A percentile compares a stretch with the other conserved stretches of the same genome.
Conservation (phyloP, 2,329 filamentous ascomycete genomes). For the Alternaria sp. region DNA sequence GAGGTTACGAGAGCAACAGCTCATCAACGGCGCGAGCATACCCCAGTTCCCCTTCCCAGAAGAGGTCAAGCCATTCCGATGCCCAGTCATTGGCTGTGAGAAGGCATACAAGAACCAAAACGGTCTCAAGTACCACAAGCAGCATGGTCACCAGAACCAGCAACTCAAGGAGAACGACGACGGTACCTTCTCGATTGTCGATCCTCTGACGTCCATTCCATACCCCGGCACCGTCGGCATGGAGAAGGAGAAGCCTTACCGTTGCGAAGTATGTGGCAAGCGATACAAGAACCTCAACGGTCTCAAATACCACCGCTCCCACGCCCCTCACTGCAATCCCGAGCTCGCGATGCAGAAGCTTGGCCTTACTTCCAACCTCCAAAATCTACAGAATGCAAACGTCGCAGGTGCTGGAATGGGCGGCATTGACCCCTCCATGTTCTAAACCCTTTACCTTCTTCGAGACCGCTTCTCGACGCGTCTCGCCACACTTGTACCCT, state of each 20-base stretch:
- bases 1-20: conserved; percentile 69
- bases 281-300: conserved; percentile 99
- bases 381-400: conserved; percentile 54
- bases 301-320: conserved; percentile 81
- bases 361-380: conserved; percentile 50
- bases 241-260: conserved; percentile 99
- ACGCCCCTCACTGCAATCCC: conserved; percentile 89
- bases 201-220: conserved; percentile 90
- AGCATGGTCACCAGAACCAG: conserved; percentile 94
- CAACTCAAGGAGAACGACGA: conserved; percentile 96
- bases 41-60: conserved; percentile 64
- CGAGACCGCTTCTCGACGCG: conserved; percentile 8
- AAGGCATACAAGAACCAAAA: conserved; percentile 99
- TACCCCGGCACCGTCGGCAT: conserved; percentile 98
- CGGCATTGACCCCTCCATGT: conserved; percentile 64
- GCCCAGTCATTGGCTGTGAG: conserved; percentile 96
- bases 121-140: conserved; percentile 88
- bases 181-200: conserved; percentile 97
- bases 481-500: conserved; percentile 20
- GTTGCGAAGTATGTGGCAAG: conserved; percentile 96
- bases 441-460: conserved; percentile 29
- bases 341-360: conserved; percentile 68
- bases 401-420: conserved; percentile 63
- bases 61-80: conserved; percentile 97
- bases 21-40: conserved; percentile 61